These are phyloP conservation scores for Nicotiana noctiflora DNA, from an alignment of 257 asterid genomes.

Conservation along the genomic window DNA sequence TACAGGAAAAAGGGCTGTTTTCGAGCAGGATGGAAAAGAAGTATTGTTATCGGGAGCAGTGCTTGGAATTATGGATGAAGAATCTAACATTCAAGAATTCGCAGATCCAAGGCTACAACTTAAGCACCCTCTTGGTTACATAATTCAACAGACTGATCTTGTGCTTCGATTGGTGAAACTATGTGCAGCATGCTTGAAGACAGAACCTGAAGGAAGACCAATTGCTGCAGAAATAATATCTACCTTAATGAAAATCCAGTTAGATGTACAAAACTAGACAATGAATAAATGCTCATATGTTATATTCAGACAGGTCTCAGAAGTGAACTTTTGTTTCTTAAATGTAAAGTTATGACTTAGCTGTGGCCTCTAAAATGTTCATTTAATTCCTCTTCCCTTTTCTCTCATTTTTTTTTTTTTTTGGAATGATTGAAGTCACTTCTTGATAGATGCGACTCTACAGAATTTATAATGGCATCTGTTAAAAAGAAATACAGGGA, in stretches of 20 bases:
- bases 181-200: constrained; percentile 41
- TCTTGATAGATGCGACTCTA: neutral
- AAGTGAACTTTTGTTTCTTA: neutral
- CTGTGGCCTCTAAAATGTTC: neutral
- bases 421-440: neutral
- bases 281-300: neutral
- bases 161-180: constrained; percentile 38
- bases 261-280: constrained; percentile 35
- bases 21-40: constrained; percentile 29
- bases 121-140: constrained; percentile 54
- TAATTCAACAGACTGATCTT: constrained; percentile 43
- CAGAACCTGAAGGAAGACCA: constrained; percentile 38
- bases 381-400: neutral
- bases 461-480: neutral
- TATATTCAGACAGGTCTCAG: neutral
- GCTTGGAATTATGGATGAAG: constrained; percentile 14
- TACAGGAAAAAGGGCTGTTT: constrained; percentile 47
- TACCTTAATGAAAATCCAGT: constrained; percentile 41
- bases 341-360: neutral
- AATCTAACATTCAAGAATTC: constrained; percentile 19
- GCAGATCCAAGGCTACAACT: constrained; percentile 51
- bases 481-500: neutral
- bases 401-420: neutral
- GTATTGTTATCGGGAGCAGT: constrained; percentile 31
- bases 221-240: constrained; percentile 46